Conservation (phyloP, 2,329 filamentous ascomycete genomes). For the Penicillium rolfsii region DNA sequence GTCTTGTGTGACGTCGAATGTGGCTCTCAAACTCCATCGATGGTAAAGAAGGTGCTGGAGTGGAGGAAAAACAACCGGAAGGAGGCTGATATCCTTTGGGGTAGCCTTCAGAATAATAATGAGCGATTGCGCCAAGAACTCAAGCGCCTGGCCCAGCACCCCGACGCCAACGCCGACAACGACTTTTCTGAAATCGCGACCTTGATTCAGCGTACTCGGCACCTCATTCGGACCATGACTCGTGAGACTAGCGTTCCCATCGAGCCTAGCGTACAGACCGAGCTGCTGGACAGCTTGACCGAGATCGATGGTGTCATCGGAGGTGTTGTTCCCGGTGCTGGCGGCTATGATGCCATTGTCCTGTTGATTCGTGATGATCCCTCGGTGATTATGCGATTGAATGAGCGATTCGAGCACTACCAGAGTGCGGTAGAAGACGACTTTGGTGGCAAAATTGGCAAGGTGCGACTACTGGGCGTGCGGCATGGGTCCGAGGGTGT, state of each 20-base stretch:
- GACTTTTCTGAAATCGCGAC: slow-evolving; percentile 57
- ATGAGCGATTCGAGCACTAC: slow-evolving; percentile 68
- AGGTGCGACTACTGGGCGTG: slow-evolving; percentile 50
- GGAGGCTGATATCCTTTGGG: slow-evolving; percentile 73
- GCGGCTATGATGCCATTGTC: slow-evolving; percentile 87
- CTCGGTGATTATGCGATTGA: slow-evolving; percentile 63
- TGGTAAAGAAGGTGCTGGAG: slow-evolving; percentile 88
- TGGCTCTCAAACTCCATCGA: slow-evolving; percentile 87
- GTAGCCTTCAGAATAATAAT: slow-evolving; percentile 72
- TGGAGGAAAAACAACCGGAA: slow-evolving; percentile 72
- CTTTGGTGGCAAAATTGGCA: slow-evolving; percentile 50
- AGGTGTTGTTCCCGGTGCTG: slow-evolving; percentile 90
- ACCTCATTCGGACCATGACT: slow-evolving; percentile 76
- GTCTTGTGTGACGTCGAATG: slow-evolving; percentile 97
- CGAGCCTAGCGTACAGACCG: slow-evolving; percentile 83
- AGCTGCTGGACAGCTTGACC: slow-evolving; percentile 75
- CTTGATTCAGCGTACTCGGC: slow-evolving; percentile 56
- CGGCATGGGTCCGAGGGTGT: slow-evolving; percentile 52
- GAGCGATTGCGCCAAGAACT: slow-evolving; percentile 70
- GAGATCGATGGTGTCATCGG: slow-evolving; percentile 78
- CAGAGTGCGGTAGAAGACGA: slow-evolving; percentile 52
- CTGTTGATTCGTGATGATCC: slow-evolving; percentile 75
- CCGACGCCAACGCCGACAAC: slow-evolving; percentile 47
- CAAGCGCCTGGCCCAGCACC: slow-evolving; percentile 53
- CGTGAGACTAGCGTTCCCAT: slow-evolving; percentile 75